Conservation (phyloP, 108 stramenopile genomes). For the Nannochloropsis salina region DNA sequence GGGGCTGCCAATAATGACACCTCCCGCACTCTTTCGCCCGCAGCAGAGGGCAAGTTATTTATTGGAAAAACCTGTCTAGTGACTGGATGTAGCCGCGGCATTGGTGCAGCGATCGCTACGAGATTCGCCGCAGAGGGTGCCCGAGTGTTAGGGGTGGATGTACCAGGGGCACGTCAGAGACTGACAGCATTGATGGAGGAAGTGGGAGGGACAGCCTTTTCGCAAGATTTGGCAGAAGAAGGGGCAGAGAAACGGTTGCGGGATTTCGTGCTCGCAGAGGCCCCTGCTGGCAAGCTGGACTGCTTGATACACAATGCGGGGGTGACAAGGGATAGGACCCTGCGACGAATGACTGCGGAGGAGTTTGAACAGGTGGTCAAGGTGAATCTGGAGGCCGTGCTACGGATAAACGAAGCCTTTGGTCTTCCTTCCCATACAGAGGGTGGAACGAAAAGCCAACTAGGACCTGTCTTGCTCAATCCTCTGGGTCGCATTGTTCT, state of each 20-base stretch:
- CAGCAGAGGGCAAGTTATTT: not conserved
- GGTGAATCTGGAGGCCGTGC: slow-evolving; percentile 26
- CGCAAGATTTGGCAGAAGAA: not conserved
- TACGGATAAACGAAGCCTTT: slow-evolving; percentile 21
- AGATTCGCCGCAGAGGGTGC: slow-evolving; percentile 19
- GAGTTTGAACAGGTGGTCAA: slow-evolving; percentile 10
- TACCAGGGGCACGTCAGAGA: not conserved
- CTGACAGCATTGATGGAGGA: not conserved
- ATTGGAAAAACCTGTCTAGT: not conserved
- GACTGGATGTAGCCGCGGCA: slow-evolving; percentile 24
- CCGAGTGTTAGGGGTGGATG: slow-evolving; percentile 25
- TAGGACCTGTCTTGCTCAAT: not conserved
- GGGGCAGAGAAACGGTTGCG: not conserved
- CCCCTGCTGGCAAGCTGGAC: slow-evolving; percentile 23
- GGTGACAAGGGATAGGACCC: slow-evolving; percentile 23
- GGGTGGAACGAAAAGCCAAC: not conserved
- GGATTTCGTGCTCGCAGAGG: not conserved
- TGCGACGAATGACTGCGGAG: slow-evolving; percentile 20
- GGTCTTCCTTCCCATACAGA: not conserved
- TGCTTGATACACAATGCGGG: slow-evolving; percentile 31
- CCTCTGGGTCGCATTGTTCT: slow-evolving; percentile 7
- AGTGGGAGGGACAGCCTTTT: not conserved
- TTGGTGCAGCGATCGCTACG: slow-evolving; percentile 19
- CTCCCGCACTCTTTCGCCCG: not conserved
- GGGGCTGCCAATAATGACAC: not conserved